phyloP scores from a whole-genome alignment of 306 rosid genomes.

The Malus sylvestris region DNA sequence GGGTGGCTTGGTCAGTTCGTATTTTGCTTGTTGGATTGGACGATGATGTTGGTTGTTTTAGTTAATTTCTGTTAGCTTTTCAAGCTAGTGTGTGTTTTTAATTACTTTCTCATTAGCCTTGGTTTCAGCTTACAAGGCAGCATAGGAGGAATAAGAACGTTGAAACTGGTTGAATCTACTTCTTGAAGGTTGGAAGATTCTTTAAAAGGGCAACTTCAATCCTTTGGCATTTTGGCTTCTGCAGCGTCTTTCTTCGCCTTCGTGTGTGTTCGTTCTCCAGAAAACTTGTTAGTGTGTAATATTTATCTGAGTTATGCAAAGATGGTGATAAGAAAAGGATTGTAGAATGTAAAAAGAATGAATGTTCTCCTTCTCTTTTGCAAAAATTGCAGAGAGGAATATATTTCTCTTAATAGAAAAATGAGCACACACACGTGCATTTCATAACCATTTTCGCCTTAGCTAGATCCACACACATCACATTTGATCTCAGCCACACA shows the following conservation, averaged over 20 bases:
- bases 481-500: no score
- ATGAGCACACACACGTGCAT: no score
- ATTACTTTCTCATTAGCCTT: background rate
- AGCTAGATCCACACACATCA: no score
- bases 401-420: no score
- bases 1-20: conserved; percentile 9
- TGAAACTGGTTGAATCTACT: conserved; percentile 22
- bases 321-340: no score
- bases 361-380: no score
- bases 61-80: background rate
- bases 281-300: background rate
- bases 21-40: background rate
- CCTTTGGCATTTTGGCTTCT: conserved; percentile 86
- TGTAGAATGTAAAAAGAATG: no score
- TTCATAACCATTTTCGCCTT: no score
- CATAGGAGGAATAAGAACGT: conserved; percentile 12
- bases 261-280: conserved; percentile 7
- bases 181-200: conserved; percentile 34
- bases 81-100: background rate
- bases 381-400: no score
- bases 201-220: conserved; percentile 85
- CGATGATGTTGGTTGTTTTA: conserved; percentile 18
- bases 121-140: background rate
- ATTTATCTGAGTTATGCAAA: no score
- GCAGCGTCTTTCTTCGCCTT: conserved; percentile 14